Conservation (phyloP, 176 grass and related monocot genomes). For the Aegilops longissima region DNA sequence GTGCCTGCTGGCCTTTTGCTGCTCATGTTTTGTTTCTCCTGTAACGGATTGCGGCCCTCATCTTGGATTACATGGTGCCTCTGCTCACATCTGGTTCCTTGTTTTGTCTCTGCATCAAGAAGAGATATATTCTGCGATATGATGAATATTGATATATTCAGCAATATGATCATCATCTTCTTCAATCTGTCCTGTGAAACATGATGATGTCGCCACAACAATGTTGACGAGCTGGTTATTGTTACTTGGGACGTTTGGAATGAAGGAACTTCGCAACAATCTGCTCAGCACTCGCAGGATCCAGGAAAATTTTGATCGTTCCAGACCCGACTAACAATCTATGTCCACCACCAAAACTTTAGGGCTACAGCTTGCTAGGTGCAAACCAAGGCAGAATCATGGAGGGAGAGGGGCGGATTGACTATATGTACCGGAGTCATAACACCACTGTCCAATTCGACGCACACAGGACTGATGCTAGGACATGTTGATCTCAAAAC, state of each 20-base stretch:
- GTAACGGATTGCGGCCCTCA: neutral
- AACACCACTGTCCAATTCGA: neutral
- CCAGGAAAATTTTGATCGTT: neutral
- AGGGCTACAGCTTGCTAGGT: neutral
- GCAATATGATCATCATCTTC: neutral
- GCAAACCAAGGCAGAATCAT: neutral
- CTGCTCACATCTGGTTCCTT: neutral
- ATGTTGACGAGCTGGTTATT: neutral
- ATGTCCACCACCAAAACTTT: neutral
- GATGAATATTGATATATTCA: neutral
- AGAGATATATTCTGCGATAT: neutral
- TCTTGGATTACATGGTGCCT: neutral
- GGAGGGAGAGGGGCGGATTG: neutral
- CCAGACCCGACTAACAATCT: neutral
- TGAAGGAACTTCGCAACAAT: neutral
- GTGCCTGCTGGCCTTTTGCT: neutral
- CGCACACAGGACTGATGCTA: neutral
- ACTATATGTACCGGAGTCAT: constrained; percentile 25
- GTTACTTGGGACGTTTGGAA: neutral
- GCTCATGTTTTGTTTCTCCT: constrained; percentile 9
- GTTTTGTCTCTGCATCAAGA: neutral
- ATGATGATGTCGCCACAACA: neutral
- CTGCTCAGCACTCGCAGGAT: no score
- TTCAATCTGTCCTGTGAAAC: neutral
- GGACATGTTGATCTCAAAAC: constrained; percentile 50